Evolutionary conservation across 1,284 basidiomycete genomes (phyloP), one percentile per base, ranked within the genome.

Genomic region (Stygiomarasmius scandens): DNA sequence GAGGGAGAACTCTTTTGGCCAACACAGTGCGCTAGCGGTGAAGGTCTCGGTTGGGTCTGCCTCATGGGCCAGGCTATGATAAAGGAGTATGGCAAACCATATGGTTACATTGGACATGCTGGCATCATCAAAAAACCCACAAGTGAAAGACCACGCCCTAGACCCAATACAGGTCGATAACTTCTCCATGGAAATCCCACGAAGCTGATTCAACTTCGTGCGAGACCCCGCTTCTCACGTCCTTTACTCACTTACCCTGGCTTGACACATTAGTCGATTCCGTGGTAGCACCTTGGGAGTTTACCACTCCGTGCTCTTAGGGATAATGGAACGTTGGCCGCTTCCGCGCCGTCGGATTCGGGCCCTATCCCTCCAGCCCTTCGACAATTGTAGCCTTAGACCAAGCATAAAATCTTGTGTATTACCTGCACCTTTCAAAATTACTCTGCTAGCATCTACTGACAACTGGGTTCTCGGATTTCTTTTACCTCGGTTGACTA

Each of bases 1-100:
- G 89, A 90, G 67, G 87, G 89, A 60, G 90, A 91, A 65, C 76
- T 92, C 16, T 89, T 84, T 67, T 92, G 89, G 90, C 90, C 89
- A 0, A 82, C 83, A 36, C 84, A 89, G 63, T 76, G 80, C 45
- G 74, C 84, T 50, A 86, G 81, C 27, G 88, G 87, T 50, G 86
- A 89, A 68, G 89, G 89, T 50, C 75, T 92, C 27, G 89, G 85
- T 16, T 92, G 89, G 89, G 83, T 90, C 14, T 90, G 88, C 69
- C 74, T 87, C 43, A 84, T 92, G 81, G 89, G 88, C 61, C 88
- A 86, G 67, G 85, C 89, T 43, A 92, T 92, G 89, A 82, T 92
- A 66, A 84, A 80, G 63, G 89, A 92, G 67, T 87, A 89, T 64
- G 88, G 89, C 59, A 84, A 83, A 66, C 78, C 82, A 29, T 85